phyloP scores from a whole-genome alignment of 805 yeast genomes.

The Pichia exigua region DNA sequence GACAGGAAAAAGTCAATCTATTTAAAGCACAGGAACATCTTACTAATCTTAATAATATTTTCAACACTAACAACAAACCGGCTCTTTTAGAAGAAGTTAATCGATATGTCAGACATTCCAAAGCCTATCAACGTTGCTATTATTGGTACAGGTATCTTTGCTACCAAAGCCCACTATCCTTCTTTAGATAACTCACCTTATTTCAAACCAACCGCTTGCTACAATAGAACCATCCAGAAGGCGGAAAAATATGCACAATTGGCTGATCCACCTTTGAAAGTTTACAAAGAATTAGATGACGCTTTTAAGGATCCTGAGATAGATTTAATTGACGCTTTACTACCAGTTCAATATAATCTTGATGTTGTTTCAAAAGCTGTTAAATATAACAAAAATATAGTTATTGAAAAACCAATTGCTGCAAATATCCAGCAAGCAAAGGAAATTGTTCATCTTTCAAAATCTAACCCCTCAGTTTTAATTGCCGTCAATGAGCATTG shows the following conservation, averaged over 20 bases:
- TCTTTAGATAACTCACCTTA: constrained; percentile 44
- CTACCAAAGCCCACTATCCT: constrained; percentile 78
- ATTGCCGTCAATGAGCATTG: constrained; percentile 82
- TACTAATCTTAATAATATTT: no score
- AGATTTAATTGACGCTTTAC: constrained; percentile 73
- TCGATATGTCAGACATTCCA: not conserved
- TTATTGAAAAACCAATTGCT: constrained; percentile 88
- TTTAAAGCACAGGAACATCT: no score
- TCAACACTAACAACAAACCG: not conserved
- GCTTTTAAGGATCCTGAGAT: constrained; percentile 58
- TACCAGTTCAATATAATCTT: constrained; percentile 81
- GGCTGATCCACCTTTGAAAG: constrained; percentile 44
- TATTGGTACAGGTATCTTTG: constrained; percentile 84
- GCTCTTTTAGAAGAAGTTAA: not conserved
- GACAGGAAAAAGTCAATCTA: no score
- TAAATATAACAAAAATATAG: constrained; percentile 66
- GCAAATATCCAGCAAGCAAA: constrained; percentile 75
- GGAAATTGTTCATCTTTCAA: constrained; percentile 64
- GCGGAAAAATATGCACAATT: constrained; percentile 65
- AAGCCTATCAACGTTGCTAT: constrained; percentile 46
- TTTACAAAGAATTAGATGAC: constrained; percentile 56
- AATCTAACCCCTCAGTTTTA: constrained; percentile 50
- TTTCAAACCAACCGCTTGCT: constrained; percentile 60
- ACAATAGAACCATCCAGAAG: constrained; percentile 76
- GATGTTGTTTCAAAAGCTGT: constrained; percentile 64